phyloP scores from a whole-genome alignment of 164 flowering plant genomes.

The Kalanchoe fedtschenkoi region DNA sequence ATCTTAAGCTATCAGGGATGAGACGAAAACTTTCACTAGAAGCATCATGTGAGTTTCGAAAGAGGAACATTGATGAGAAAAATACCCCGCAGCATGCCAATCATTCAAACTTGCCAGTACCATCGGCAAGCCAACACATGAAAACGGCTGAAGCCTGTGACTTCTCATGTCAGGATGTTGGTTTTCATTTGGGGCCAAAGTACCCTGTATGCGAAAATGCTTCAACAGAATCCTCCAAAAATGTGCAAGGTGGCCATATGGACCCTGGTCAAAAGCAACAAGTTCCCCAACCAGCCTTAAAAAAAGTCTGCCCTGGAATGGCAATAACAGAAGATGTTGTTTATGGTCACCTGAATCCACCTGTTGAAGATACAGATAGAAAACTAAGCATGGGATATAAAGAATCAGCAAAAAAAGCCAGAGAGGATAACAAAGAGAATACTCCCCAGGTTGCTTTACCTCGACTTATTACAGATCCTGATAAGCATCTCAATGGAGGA shows the following conservation, averaged over 20 bases:
- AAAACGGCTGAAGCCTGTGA: background rate
- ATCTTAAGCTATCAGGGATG: conserved; percentile 10
- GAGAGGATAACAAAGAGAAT: conserved; percentile 19
- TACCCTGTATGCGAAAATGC: background rate
- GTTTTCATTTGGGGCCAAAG: background rate
- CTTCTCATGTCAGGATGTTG: background rate
- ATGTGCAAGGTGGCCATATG: background rate
- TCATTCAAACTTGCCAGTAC: too few species aligned
- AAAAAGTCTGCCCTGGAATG: background rate
- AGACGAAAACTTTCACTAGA: conserved; percentile 28
- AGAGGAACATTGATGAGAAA: conserved; percentile 2
- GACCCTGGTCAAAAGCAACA: background rate
- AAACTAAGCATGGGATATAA: conserved; percentile 21
- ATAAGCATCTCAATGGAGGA: conserved; percentile 3
- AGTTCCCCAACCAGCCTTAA: background rate
- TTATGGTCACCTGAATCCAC: background rate
- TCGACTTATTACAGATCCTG: conserved; percentile 9
- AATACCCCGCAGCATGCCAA: background rate
- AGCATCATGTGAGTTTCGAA: conserved; percentile 10
- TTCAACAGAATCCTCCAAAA: background rate
- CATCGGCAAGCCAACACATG: too few species aligned
- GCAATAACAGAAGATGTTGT: background rate
- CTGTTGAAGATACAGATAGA: conserved; percentile 12
- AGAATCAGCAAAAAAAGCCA: conserved; percentile 8
- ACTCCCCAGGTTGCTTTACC: conserved; percentile 1